Evolutionary conservation across 2,329 filamentous ascomycete species (phyloP).

Genomic region (Exophiala viscosa): DNA sequence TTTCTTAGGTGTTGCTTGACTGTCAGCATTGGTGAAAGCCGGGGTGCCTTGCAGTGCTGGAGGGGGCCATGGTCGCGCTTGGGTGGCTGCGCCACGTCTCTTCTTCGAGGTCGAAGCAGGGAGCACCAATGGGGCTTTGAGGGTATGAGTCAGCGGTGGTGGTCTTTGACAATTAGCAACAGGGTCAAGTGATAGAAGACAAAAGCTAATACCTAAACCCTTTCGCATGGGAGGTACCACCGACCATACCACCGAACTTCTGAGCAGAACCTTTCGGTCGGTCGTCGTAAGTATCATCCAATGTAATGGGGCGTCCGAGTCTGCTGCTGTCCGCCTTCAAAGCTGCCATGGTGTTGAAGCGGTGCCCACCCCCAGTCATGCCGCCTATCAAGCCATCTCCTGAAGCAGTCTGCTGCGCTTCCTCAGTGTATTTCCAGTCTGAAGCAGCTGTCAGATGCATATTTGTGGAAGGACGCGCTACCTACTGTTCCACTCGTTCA

Average conservation of each 20-base stretch:
- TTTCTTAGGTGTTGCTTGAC: background rate
- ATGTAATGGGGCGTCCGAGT: constrained; percentile 4
- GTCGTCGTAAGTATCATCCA: constrained; percentile 14
- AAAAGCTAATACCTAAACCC: too few species aligned
- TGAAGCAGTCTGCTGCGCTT: background rate
- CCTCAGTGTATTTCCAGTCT: constrained; percentile 6
- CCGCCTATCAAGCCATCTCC: constrained; percentile 20
- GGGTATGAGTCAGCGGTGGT: background rate
- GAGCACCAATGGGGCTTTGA: background rate
- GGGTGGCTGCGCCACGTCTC: background rate
- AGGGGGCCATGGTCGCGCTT: constrained; percentile 14
- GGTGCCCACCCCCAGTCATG: constrained; percentile 27
- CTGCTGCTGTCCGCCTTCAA: constrained; percentile 3
- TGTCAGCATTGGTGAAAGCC: background rate
- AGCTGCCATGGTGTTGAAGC: background rate
- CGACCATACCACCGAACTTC: background rate
- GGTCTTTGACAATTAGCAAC: too few species aligned
- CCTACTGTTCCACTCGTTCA: constrained; percentile 37
- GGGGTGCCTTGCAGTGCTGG: constrained; percentile 6
- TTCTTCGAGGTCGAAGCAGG: background rate
- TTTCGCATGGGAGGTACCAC: too few species aligned
- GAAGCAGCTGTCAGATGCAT: constrained; percentile 2
- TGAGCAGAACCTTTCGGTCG: background rate
- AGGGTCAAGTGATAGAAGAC: too few species aligned
- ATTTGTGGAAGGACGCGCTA: background rate